Base-by-base conservation (phyloP, 371 early-diverging fungal genomes). In the Mucor piriformis region DNA sequence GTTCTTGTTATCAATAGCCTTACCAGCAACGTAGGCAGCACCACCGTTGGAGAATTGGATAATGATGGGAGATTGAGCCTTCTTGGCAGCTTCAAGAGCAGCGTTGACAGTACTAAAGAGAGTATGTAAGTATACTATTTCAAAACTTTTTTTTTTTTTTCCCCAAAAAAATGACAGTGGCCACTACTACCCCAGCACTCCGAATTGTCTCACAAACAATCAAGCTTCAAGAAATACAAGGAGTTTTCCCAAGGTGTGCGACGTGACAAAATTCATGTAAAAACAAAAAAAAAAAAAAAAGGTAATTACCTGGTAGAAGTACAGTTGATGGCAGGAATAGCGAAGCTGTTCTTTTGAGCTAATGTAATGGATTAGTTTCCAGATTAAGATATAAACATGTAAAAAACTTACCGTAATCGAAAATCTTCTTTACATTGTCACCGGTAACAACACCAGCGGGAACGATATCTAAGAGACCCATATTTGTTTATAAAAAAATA, bases 31-130 rank as follows among this genome's bases (percentile, higher is more conserved):
- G 83, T 73, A 95, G 54, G 92, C 92, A 59, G 91, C 77, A 61
- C 95, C 95, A 72, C 95, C 95, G 68, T 95, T 84, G 50, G 93
- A 93, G 87, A 95, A 89, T 82, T 95, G 95, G 67, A 95, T 90
- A 70, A 95, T 91, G 71, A 95, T 79, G 63, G 94, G 94, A 35
- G 92, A 87, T 74, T 91, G 91, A 66, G 84, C 78, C 63, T 93
- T 93, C 63, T 91, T 88, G 37, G 95, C 95, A 70, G 94, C 94
- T 84, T 95, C 95, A 25, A 95, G 88, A 44, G 87, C 87, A 54
- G 94, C 95, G 64, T 94, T 95, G 73, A 93, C 70, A 62, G 94
- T 92, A 58, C 92, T 76, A 69, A 6, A 4, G 8, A 6, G 8
- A 29, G 29, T 29, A n/a, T 29, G 1, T 29, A 4, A 29, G 29